Base-by-base conservation (phyloP, 2,329 filamentous ascomycete species). In the Aureobasidium zeae region DNA sequence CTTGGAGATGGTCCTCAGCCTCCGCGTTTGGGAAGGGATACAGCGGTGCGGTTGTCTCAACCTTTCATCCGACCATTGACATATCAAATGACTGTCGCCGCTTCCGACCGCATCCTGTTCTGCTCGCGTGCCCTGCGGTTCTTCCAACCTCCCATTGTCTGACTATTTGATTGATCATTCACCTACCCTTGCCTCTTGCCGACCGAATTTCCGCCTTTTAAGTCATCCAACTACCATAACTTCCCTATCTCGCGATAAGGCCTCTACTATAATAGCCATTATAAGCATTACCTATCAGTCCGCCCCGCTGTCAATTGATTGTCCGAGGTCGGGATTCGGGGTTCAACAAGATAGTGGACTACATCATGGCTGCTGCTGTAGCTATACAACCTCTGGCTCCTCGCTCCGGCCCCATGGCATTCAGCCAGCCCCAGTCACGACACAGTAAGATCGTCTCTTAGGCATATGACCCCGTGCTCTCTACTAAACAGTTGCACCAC, bases 331-430 rank as follows among this genome's bases (percentile, higher is more conserved):
- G 37, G 37, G 37, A 33, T 32, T 12, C 22, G 12, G 22, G 30
- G 21, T 17, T 34, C 30, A 33, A 43, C 30, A 41, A 29, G 38
- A 29, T 41, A 42, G 29, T 34, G 26, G 20, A n/a, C n/a, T 34
- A 19, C 46, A 50, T 34, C 55, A 69, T 71, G 67, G 66, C 67
- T 53, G 65, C 68, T 47, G 66, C 63, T 51, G 64, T 71, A 53
- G 63, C 67, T 52, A 65, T 69, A 53, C 67, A 68, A 52, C 65
- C 65, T 48, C 58, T 67, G 57, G 62, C 63, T 50, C 58, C 63
- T 54, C 65, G 67, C 55, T 62, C 67, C 42, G 61, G 60, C 47
- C 63, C 67, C 42, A 59, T 68, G 47, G 61, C 65, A 51, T 65
- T 69, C 32, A 50, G 52, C 17, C 46, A 50, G 26, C 39, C 33